Percentiles rank a stretch among this genome's conserved stretches.
Evolutionary conservation across 306 rosid genomes (phyloP).

Genomic region (Pterocarpus macrocarpus): DNA sequence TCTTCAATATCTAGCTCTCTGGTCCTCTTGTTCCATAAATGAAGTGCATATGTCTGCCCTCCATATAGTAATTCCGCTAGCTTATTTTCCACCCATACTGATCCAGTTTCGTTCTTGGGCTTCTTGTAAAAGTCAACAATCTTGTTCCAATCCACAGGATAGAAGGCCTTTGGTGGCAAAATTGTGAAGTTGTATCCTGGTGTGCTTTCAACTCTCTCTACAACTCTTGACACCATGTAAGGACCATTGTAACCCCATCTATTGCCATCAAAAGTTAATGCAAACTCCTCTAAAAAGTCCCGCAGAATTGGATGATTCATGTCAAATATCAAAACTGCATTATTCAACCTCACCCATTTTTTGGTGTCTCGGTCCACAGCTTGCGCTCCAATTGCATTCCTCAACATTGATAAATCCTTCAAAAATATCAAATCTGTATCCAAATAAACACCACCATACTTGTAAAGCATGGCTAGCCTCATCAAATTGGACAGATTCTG

Average conservation of each 20-base stretch:
- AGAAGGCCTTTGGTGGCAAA: conserved; percentile 61
- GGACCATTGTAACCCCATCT: conserved; percentile 83
- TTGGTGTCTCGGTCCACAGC: conserved; percentile 49
- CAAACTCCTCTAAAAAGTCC: conserved; percentile 70
- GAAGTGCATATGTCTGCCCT: conserved; percentile 61
- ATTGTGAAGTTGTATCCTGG: conserved; percentile 57
- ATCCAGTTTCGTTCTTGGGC: conserved; percentile 47
- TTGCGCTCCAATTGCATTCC: conserved; percentile 70
- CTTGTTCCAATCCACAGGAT: conserved; percentile 66
- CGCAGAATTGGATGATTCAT: conserved; percentile 64
- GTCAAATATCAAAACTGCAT: conserved; percentile 71
- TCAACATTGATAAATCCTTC: conserved; percentile 54
- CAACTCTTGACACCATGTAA: conserved; percentile 61
- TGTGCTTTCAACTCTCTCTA: conserved; percentile 49
- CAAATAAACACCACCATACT: conserved; percentile 69
- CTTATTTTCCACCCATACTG: conserved; percentile 53
- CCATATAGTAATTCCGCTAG: conserved; percentile 33
- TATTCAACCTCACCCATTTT: conserved; percentile 68
- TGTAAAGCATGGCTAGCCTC: conserved; percentile 63
- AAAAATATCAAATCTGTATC: conserved; percentile 64
- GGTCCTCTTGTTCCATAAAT: conserved; percentile 70
- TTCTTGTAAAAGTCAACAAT: conserved; percentile 54
- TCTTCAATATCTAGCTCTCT: conserved; percentile 54
- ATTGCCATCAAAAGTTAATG: conserved; percentile 63
- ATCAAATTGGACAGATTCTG: conserved; percentile 71